Evolutionary conservation across 768 basidiomycete genomes (phyloP), one percentile per base, ranked within the genome.

Genomic region (Pulveroboletus ravenelii): DNA sequence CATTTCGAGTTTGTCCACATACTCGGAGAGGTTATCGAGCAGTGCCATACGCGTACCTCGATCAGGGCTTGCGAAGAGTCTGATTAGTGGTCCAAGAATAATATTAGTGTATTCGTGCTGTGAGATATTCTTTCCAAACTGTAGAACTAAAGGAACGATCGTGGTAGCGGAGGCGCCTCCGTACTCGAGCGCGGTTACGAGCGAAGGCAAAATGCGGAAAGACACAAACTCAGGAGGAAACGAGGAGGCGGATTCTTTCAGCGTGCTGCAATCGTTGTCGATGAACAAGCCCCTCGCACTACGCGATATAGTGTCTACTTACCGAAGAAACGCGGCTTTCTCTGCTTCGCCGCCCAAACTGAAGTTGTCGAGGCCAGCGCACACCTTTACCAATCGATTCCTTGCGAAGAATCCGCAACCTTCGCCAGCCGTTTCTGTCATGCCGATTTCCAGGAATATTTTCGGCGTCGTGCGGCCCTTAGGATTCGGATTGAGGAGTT

Each of bases 11-110:
- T 85, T 91, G 35, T 93, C 93, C 8, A 79, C 84, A 61, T 91
- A 97, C 48, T 90, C 85, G 3, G 81, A 73, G 32, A 99, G 71
- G 48, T 85, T 84, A 47, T 98, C 93, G 14, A 98, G 76, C 41
- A 99, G 70, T 6, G 93, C 94, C 87, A 99, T 95, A 29, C 96
- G 79, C 20, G 85, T 91, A 1, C 93, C 93, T 40, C 96, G 80
- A 68, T 99, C 96, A 0, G 93, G 89, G 57, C 87, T 94, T 2
- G 86, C 79, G 60, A 78, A 98, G 34, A 97, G 75, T 65, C 86
- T 90, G 38, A 92, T 77, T 3, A 99, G 74, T 0, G 95, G 92
- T 7, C 78, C 78, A 2, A 94, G 67, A 14, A 97, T 81, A 5
- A 79, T 61, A 34, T 75, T 76, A 3, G 75, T 62, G 61, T 93